Evolutionary conservation across 139 green algal species (phyloP), one percentile per base, ranked within the genome.

Genomic region (Asterochloris sp.): DNA sequence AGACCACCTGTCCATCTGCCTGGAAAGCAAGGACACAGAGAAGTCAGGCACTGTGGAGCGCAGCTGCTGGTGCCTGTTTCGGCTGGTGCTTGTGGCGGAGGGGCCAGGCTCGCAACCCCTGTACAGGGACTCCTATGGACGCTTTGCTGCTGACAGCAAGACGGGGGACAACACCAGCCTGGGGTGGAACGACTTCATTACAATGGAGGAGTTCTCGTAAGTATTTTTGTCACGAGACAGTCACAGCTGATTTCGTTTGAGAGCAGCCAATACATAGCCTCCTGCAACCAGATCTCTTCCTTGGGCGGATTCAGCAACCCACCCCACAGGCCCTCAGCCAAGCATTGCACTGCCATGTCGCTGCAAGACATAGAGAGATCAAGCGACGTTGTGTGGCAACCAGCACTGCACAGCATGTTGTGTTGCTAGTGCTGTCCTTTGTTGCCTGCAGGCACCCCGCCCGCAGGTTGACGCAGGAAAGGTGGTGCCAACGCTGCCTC

Each of bases 121-220:
- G 69, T 89, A 94, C 84, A 80, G 91, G 21, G 91, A 95, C 81
- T 91, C 86, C 38, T 95, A 94, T 85, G 91, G 91, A 19, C 88
- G 91, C 62, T 93, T 95, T 81, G 88, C 91, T 11, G 82, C 84
- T 11, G 89, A 94, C 85, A 87, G 85, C 80, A 87, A 89, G 82
- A 82, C 80, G 12, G 91, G 91, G 0, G 91, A 95, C 83, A 93
- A 94, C 86, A 92, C 91, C 77, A 88, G 73, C 62, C 89, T 95
- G 61, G 90, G 92, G 62, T 95, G 92, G 92, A 95, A 95, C 78
- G 92, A 95, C 84, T 95, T 93, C 84, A 93, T 96, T 83, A 38
- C 69, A 17, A 92, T 95, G 89, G 78, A 60, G 23, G 76, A 78
- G 38, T 90, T 90, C 76, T 77, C 67, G 13, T 84, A 88, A 82